Base-by-base conservation (phyloP, 1,284 basidiomycete species). In the Tremellales sp. region DNA sequence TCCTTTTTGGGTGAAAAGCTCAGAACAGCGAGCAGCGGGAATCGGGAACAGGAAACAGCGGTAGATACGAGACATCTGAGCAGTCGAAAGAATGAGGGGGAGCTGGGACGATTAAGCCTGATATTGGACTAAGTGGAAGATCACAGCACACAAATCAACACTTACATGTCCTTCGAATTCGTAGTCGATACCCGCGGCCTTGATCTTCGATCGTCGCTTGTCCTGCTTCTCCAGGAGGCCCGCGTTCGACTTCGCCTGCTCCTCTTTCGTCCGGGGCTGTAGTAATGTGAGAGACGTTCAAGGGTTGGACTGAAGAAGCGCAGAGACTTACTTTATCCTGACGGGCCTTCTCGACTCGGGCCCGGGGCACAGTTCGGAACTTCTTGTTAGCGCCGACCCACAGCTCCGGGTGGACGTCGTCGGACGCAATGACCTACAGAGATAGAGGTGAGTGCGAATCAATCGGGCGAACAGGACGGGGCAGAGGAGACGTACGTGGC, bases 361-460 rank as follows among this genome's bases (percentile, higher is more conserved):
- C 84, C 13, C 71, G 75, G 0, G 94, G 92, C 3, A 97, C 80
- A 4, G 75, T 73, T 51, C 85, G 78, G 82, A 85, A 98, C 72
- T 89, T 93, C 58, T 86, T 81, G 72, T 97, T 94, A 19, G 93
- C 89, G n/a, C 95, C 94, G 13, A 94, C 77, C 95, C 95, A 99
- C 3, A 98, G 74, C 63, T 92, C 83, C 4, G 92, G 86, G 70
- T 98, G 93, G 0, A 97, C 81, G 56, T 94, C 75, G 26, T 93
- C 89, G 57, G 83, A 82, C 18, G 91, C 86, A 47, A 95, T 81
- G 48, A 90, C 59, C 64, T 70, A 44, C 5, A 19, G 16, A 21
- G 13, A 29, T n/a, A 26, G 26, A 14, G 13, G 24, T 43, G 13
- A 46, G 36, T 29, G n/a, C 12, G 33, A 16, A 48, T 18, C 3